Evolutionary conservation across 2,329 filamentous ascomycete genomes (phyloP).

Genomic region (Neoascochyta sp.): DNA sequence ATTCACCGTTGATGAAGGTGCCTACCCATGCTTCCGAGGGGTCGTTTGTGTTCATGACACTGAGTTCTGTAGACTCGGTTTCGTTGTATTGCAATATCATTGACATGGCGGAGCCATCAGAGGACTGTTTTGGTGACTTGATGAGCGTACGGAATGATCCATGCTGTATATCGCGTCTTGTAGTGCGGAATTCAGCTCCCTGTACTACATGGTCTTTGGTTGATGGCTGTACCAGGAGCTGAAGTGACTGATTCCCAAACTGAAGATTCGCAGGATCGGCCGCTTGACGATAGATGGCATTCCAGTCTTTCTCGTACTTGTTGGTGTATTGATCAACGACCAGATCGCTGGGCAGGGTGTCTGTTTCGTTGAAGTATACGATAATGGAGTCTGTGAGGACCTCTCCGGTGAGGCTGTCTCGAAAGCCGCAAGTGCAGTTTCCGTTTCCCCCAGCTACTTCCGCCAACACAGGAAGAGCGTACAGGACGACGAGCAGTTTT

Average conservation of each 20-base stretch:
- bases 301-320: constrained; percentile 48
- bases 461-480: constrained; percentile 12
- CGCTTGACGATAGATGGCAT: constrained; percentile 44
- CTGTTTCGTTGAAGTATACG: constrained; percentile 51
- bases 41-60: constrained; percentile 46
- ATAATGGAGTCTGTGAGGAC: constrained; percentile 49
- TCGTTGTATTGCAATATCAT: constrained; percentile 48
- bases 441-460: constrained; percentile 15
- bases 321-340: constrained; percentile 42
- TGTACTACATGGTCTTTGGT: constrained; percentile 42
- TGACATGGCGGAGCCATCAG: constrained; percentile 44
- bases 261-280: constrained; percentile 42
- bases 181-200: constrained; percentile 43
- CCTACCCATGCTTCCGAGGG: constrained; percentile 38
- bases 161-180: constrained; percentile 47
- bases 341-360: constrained; percentile 36
- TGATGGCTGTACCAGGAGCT: constrained; percentile 34
- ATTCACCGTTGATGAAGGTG: constrained; percentile 40
- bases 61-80: constrained; percentile 42
- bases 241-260: constrained; percentile 35
- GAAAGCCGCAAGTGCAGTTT: constrained; percentile 48
- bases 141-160: constrained; percentile 47
- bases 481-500: constrained; percentile 13
- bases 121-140: constrained; percentile 37
- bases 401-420: constrained; percentile 37